phyloP scores from a whole-genome alignment of 345 rosid species.

The Brassica cretica region DNA sequence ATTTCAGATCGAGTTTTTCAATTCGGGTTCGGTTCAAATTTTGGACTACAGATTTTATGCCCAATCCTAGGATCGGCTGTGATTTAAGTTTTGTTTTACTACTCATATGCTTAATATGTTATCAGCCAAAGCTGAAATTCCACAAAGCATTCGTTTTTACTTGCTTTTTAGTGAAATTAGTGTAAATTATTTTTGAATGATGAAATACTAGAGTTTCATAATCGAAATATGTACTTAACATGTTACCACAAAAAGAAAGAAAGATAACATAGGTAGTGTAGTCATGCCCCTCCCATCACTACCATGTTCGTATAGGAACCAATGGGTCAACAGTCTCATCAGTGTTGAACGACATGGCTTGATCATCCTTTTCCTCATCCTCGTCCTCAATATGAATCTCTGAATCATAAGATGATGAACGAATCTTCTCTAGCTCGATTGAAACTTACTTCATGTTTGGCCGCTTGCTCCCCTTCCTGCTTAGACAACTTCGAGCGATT shows the following conservation, averaged over 20 bases:
- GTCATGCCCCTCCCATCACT: not conserved
- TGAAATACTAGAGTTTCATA: not conserved
- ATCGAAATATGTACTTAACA: no score
- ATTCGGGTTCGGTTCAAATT: no score
- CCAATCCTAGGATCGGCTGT: not conserved
- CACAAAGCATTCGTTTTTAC: not conserved
- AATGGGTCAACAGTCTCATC: slow-evolving; percentile 20
- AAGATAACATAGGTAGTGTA: not conserved
- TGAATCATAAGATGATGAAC: not conserved
- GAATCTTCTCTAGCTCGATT: slow-evolving; percentile 31
- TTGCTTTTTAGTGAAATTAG: not conserved
- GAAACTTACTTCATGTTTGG: slow-evolving; percentile 49
- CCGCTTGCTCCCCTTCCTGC: slow-evolving; percentile 34
- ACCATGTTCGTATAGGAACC: slow-evolving; percentile 25
- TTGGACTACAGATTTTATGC: no score
- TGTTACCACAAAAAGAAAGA: no score
- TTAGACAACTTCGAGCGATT: slow-evolving; percentile 20
- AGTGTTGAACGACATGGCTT: slow-evolving; percentile 14
- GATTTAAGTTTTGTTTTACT: not conserved
- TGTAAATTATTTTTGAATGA: not conserved
- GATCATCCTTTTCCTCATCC: not conserved
- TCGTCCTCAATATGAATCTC: not conserved
- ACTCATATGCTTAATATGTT: not conserved
- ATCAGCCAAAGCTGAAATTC: not conserved
- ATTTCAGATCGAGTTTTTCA: no score